Evolutionary conservation across 75 land plant species (phyloP).

Genomic region (Cryptomeria japonica): DNA sequence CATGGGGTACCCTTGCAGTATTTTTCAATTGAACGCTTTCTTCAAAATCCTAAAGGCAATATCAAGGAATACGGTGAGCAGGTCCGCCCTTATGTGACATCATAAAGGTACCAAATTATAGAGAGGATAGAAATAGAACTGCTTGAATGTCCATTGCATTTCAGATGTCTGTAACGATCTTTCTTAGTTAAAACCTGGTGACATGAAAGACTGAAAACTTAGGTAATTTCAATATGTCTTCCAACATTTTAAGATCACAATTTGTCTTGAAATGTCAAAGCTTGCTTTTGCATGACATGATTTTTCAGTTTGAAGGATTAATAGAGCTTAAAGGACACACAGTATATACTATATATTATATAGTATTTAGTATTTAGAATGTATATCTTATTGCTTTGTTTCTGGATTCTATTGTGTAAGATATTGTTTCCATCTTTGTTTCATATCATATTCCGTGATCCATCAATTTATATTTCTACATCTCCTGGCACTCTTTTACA

Average conservation of each 20-base stretch:
- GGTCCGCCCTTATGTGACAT: constrained; percentile 9
- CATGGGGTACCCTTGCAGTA: constrained; percentile 50
- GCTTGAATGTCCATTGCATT: neutral
- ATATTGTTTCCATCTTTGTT: no score
- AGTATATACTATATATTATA: neutral
- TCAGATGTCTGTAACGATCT: neutral
- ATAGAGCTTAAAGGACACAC: neutral
- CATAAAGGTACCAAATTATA: neutral
- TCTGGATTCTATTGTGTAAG: no score
- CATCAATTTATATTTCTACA: no score
- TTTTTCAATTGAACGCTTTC: constrained; percentile 68
- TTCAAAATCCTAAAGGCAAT: constrained; percentile 55
- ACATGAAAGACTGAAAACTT: neutral
- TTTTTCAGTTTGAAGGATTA: neutral
- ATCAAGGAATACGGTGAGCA: constrained; percentile 47
- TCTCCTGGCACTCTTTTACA: no score
- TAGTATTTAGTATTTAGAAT: no score
- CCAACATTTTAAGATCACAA: neutral
- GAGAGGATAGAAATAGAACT: neutral
- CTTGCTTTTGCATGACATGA: neutral
- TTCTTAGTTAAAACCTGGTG: neutral
- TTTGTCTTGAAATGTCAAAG: neutral
- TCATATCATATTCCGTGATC: no score
- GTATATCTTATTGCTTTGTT: no score
- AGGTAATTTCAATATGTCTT: neutral